phyloP scores from a whole-genome alignment of 371 early-diverging fungal species.

The Paraphysoderma sedebokerense region DNA sequence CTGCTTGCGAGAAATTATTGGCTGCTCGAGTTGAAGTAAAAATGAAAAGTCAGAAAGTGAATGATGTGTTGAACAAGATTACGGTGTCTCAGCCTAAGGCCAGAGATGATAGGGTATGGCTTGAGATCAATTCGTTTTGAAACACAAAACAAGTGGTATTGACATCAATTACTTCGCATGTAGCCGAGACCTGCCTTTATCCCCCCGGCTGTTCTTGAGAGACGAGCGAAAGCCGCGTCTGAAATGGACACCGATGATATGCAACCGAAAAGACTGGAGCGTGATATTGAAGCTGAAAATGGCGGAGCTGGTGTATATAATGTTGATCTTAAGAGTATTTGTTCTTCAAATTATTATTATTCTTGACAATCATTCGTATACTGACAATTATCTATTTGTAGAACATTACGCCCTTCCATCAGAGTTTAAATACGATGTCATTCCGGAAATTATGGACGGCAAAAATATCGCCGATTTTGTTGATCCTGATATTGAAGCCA shows the following conservation, averaged over 20 bases:
- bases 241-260: constrained; percentile 63
- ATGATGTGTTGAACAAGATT: constrained; percentile 83
- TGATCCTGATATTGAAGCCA: constrained; percentile 93
- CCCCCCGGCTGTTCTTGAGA: constrained; percentile 51
- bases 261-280: constrained; percentile 61
- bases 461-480: constrained; percentile 99
- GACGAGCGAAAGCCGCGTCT: too few species aligned
- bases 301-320: constrained; percentile 96
- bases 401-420: constrained; percentile 3
- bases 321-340: constrained; percentile 66
- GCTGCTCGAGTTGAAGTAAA: constrained; percentile 88
- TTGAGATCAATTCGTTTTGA: too few species aligned
- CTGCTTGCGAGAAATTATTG: constrained; percentile 85
- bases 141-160: not conserved
- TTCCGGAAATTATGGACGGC: constrained; percentile 99
- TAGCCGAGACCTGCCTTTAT: constrained; percentile 63
- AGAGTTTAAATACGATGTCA: constrained; percentile 95
- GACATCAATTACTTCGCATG: not conserved
- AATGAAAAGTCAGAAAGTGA: constrained; percentile 76
- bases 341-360: not conserved
- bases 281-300: constrained; percentile 70
- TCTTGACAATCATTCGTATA: not conserved
- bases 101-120: constrained; percentile 58
- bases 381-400: not conserved
- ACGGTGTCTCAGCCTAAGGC: constrained; percentile 76